Conservation (phyloP, 495 filamentous ascomycete genomes). For the Extremus antarcticus region DNA sequence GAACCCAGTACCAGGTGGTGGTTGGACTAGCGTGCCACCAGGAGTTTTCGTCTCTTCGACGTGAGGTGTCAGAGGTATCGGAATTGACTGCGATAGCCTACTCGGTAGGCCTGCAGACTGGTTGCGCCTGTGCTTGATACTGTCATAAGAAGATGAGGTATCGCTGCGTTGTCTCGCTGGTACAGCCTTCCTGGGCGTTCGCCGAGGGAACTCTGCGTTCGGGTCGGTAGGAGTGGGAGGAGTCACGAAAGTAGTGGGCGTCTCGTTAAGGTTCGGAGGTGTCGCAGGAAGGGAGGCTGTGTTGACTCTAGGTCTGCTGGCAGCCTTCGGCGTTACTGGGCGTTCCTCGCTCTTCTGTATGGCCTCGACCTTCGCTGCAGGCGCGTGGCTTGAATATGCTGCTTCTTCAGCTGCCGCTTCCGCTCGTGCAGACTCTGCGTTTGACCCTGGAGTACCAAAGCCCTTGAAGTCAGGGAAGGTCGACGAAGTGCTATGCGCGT, state of each 20-base stretch:
- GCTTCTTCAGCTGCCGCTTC: background rate
- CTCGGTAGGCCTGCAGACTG: conserved; percentile 60
- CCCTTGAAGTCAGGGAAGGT: background rate
- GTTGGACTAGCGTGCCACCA: conserved; percentile 31
- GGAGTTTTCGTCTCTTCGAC: conserved; percentile 49
- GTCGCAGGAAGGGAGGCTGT: conserved; percentile 19
- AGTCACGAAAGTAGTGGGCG: conserved; percentile 33
- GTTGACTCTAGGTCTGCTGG: background rate
- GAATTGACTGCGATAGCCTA: conserved; percentile 73
- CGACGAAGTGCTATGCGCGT: background rate
- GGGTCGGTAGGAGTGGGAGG: conserved; percentile 33
- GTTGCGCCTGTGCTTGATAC: conserved; percentile 36
- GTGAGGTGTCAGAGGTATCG: conserved; percentile 60
- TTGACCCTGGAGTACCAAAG: background rate
- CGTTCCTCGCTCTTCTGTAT: conserved; percentile 6
- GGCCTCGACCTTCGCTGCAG: background rate
- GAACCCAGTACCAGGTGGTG: conserved; percentile 52
- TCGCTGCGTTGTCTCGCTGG: background rate
- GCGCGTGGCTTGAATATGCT: background rate
- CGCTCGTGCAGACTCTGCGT: background rate
- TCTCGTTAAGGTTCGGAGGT: conserved; percentile 26
- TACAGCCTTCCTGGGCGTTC: background rate
- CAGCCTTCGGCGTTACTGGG: conserved; percentile 7
- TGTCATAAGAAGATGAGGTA: conserved; percentile 6
- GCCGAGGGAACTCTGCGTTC: conserved; percentile 13